Evolutionary conservation across 306 rosid genomes (phyloP).

Genomic region (Glycine soja): DNA sequence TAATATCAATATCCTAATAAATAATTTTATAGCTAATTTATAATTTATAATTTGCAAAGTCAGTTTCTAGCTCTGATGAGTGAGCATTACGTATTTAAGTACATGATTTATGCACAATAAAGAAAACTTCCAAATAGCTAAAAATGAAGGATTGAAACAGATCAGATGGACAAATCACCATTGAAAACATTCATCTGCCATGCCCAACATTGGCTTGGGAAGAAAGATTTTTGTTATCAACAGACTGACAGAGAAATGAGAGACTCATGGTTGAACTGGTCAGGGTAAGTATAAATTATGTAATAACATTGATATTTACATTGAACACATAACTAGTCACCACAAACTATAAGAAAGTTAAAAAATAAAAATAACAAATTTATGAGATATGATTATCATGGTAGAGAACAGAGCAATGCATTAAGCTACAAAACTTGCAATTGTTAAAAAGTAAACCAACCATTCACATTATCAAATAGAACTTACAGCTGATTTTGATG

Average conservation of each 20-base stretch:
- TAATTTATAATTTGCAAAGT: slow-evolving; percentile 28
- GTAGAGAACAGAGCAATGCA: slow-evolving; percentile 28
- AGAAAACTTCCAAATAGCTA: slow-evolving; percentile 11
- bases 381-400: slow-evolving; percentile 34
- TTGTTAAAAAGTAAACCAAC: slow-evolving; percentile 33
- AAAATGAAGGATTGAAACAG: slow-evolving; percentile 32
- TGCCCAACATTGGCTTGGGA: slow-evolving; percentile 9
- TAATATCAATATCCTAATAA: slow-evolving; percentile 14
- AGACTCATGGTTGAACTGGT: slow-evolving; percentile 16
- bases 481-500: slow-evolving; percentile 96
- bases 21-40: slow-evolving; percentile 21
- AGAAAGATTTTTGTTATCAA: no score
- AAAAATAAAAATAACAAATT: not conserved
- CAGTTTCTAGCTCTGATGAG: slow-evolving; percentile 11
- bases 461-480: slow-evolving; percentile 43
- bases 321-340: slow-evolving; percentile 27
- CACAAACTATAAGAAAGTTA: not conserved
- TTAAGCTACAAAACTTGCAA: slow-evolving; percentile 39
- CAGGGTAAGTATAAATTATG: slow-evolving; percentile 5
- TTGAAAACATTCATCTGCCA: slow-evolving; percentile 1
- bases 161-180: slow-evolving; percentile 26
- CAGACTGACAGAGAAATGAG: not conserved
- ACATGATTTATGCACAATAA: slow-evolving; percentile 13
- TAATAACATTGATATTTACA: not conserved
- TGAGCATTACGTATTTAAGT: not conserved